Evolutionary conservation across 345 rosid genomes (phyloP), one percentile per base, ranked within the genome.

Genomic region (sweet orange (Citrus sinensis)): DNA sequence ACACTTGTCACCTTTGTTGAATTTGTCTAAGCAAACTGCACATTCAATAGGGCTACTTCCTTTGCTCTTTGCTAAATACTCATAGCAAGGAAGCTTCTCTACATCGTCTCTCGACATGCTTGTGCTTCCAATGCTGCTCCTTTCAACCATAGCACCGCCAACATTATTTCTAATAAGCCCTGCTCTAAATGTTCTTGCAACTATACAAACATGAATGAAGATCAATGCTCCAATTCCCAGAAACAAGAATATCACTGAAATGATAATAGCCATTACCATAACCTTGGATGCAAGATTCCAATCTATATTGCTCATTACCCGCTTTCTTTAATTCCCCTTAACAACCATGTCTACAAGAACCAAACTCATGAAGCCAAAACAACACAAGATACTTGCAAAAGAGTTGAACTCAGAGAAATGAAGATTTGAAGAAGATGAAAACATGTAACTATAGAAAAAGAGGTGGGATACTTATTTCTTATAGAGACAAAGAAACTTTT

Each of bases 21-120:
- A 87, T 72, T 73, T 81, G 7, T 89, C 92, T 84, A 91, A 77
- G 80, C 94, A 91, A 37, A 88, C 90, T 4, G 87, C 92, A 73
- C 94, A 91, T 74, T 86, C 88, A 22, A 78, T 79, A 0, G 86
- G 83, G 60, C 85, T 82, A 2, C 74, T 86, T 58, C 84, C 89
- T 29, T 61, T 78, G 76, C 85, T 79, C 25, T 77, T 80, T 27
- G 81, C 83, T 20, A 46, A 55, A 80, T 86, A 89, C 71, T 91
- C 81, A 74, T 75, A 88, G 78, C 86, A 84, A 5, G 92, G 92
- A 75, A 91, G 89, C 80, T 85, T 89, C 79, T 88, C 88, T 16
- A 91, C 71, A 10, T 89, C 92, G 4, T 81, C 85, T n/a, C 39
- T 17, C 19, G 91, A 85, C 89, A 87, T 79, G 77, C 71, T 81